Percentiles rank a stretch among this genome's conserved stretches.
phyloP scores from a whole-genome alignment of 768 basidiomycete genomes.

The Ramaria sp. region DNA sequence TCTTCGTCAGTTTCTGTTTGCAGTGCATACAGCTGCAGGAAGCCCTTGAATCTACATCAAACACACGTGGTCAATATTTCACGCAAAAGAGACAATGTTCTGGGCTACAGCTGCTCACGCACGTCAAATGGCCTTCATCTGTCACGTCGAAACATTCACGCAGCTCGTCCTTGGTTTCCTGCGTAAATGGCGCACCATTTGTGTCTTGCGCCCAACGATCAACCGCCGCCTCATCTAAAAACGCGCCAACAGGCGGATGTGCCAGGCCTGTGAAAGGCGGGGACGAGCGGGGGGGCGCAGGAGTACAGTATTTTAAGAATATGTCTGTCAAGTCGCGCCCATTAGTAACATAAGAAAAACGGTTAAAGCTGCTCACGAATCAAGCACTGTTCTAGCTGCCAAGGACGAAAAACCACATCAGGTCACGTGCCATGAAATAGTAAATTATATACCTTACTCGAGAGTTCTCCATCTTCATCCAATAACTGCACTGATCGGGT shows the following conservation, averaged over 20 bases:
- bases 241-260: slow-evolving; percentile 41
- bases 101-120: slow-evolving; percentile 11
- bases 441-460: slow-evolving; percentile 37
- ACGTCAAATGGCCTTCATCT: slow-evolving; percentile 66
- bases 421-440: neutral
- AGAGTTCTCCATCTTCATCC: slow-evolving; percentile 60
- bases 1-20: slow-evolving; percentile 78
- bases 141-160: slow-evolving; percentile 66
- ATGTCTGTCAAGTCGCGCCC: slow-evolving; percentile 30
- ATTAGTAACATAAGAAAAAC: neutral
- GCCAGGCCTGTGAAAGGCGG: slow-evolving; percentile 23
- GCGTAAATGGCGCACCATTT: slow-evolving; percentile 69
- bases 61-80: neutral
- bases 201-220: slow-evolving; percentile 73
- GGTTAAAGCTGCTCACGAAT: slow-evolving; percentile 22
- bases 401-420: neutral
- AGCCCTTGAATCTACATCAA: slow-evolving; percentile 55
- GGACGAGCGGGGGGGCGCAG: slow-evolving; percentile 21
- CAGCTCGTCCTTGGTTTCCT: slow-evolving; percentile 70
- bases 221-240: slow-evolving; percentile 45
- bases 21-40: slow-evolving; percentile 74
- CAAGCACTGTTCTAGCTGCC: slow-evolving; percentile 55
- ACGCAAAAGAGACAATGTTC: too few species aligned
- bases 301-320: slow-evolving; percentile 68
- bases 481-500: slow-evolving; percentile 39